Conservation (phyloP, 2,329 filamentous ascomycete genomes). For the Penicillium sumatraense region DNA sequence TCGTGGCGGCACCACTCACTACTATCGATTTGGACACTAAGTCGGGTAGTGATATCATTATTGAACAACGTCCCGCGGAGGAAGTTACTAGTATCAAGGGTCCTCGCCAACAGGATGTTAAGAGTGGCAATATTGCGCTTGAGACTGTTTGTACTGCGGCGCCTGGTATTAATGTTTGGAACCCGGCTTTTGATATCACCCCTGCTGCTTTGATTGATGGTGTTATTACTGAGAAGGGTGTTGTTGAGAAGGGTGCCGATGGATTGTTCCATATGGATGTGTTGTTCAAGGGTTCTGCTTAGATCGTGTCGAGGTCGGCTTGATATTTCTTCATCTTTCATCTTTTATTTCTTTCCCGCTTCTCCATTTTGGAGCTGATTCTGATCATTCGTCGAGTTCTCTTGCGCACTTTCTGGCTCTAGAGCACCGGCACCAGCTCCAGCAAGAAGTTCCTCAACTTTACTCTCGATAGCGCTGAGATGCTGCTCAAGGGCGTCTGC, state of each 20-base stretch:
- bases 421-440: too few species aligned
- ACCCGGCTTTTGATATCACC: conserved; percentile 95
- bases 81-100: conserved; percentile 88
- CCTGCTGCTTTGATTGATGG: conserved; percentile 87
- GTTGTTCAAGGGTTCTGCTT: conserved; percentile 29
- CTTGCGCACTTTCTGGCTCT: too few species aligned
- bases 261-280: conserved; percentile 68
- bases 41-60: conserved; percentile 79
- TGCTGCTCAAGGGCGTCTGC: conserved; percentile 25
- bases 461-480: conserved; percentile 23
- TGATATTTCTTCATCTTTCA: conserved; percentile 4
- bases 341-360: not conserved
- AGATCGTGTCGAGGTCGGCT: too few species aligned
- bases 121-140: conserved; percentile 48
- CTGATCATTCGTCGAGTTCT: conserved; percentile 16
- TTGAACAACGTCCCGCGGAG: conserved; percentile 80
- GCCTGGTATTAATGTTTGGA: conserved; percentile 83
- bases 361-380: not conserved
- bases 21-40: conserved; percentile 86
- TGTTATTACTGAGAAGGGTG: conserved; percentile 89
- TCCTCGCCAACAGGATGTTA: conserved; percentile 65
- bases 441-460: conserved; percentile 35
- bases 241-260: conserved; percentile 74
- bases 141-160: conserved; percentile 80
- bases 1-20: conserved; percentile 92